Conservation (phyloP, 2,329 filamentous ascomycete species). For the Colletotrichum abscissum region DNA sequence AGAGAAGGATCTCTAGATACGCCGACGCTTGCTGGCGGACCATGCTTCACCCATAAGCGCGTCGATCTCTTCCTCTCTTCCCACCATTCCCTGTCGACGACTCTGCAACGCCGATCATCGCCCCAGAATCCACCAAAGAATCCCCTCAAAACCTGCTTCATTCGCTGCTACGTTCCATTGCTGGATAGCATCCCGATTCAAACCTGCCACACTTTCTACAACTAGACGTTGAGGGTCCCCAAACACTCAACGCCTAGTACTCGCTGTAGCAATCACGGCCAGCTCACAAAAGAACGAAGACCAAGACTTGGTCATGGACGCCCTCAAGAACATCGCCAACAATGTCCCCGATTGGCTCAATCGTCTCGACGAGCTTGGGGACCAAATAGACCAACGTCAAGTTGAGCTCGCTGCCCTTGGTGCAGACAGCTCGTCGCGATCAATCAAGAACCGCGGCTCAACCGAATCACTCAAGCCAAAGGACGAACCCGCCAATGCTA, state of each 20-base stretch:
- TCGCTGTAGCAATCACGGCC: slow-evolving; percentile 42
- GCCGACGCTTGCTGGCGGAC: slow-evolving; percentile 25
- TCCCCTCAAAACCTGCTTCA: slow-evolving; percentile 15
- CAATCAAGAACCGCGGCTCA: slow-evolving; percentile 63
- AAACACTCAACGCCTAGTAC: slow-evolving; percentile 42
- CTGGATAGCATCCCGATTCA: background rate
- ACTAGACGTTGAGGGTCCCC: slow-evolving; percentile 43
- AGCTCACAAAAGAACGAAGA: slow-evolving; percentile 41
- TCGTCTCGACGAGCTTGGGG: slow-evolving; percentile 69
- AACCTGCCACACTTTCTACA: background rate
- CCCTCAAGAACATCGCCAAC: slow-evolving; percentile 63
- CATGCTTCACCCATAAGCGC: slow-evolving; percentile 32
- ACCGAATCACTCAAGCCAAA: slow-evolving; percentile 64
- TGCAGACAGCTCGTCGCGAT: slow-evolving; percentile 48
- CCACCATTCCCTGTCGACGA: slow-evolving; percentile 44
- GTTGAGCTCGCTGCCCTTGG: slow-evolving; percentile 65
- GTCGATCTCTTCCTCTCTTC: slow-evolving; percentile 25
- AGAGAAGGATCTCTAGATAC: background rate
- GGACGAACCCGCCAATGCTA: slow-evolving; percentile 50
- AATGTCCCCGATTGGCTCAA: slow-evolving; percentile 71
- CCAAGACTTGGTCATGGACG: slow-evolving; percentile 62
- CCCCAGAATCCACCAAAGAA: slow-evolving; percentile 20
- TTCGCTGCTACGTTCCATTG: background rate
- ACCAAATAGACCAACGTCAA: slow-evolving; percentile 71
- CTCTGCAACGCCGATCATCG: slow-evolving; percentile 26